These are phyloP conservation scores for Xylariales sp. DNA, from an alignment of 2,329 filamentous ascomycete genomes.

Conservation along the genomic window DNA sequence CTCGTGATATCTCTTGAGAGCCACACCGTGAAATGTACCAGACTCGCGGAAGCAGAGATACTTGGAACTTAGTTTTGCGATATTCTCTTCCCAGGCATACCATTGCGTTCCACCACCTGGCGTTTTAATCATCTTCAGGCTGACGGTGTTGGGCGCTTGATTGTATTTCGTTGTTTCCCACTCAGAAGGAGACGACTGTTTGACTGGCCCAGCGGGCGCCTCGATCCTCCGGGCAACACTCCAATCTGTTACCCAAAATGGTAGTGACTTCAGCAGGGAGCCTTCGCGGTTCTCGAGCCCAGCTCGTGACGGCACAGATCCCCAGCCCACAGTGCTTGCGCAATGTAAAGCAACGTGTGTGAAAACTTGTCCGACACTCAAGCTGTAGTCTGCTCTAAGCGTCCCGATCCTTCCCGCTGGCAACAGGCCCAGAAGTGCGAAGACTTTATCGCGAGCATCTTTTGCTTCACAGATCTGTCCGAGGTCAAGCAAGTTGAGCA, in stretches of 20 bases:
- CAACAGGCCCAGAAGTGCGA: conserved; percentile 10
- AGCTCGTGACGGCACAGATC: conserved; percentile 1
- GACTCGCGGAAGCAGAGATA: not conserved
- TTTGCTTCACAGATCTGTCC: conserved; percentile 1
- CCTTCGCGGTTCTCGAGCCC: no score
- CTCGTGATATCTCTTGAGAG: no score
- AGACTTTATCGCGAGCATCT: conserved; percentile 13
- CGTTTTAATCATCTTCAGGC: no score
- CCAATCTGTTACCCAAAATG: not conserved
- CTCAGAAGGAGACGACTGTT: no score
- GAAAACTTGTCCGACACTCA: conserved; percentile 5
- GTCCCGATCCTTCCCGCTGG: not conserved
- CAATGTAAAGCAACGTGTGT: conserved; percentile 8
- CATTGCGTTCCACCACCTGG: no score
- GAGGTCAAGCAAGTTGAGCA: conserved; percentile 3
- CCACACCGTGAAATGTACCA: no score
- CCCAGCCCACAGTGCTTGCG: conserved; percentile 2
- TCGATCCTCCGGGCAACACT: not conserved
- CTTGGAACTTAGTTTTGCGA: not conserved
- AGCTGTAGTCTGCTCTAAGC: conserved; percentile 9
- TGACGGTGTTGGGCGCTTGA: no score
- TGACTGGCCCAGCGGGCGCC: no score
- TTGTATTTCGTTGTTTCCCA: no score
- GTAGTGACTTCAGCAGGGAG: not conserved
- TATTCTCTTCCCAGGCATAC: not conserved